Base-by-base conservation (phyloP, 495 filamentous ascomycete species). In the Penicillium egyptiacum region DNA sequence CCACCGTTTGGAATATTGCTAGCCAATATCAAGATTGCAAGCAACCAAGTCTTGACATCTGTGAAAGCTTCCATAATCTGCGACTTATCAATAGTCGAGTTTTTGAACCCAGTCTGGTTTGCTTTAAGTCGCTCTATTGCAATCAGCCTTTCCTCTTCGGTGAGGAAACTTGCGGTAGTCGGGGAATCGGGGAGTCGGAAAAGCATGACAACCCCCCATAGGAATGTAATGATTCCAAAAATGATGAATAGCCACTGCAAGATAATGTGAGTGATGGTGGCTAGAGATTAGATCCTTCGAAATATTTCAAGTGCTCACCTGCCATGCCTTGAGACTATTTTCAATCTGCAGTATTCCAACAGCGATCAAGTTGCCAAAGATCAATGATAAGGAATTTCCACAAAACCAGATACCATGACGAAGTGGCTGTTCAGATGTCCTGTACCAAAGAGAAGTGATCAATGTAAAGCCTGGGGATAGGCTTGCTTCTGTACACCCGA, bases 81-180 rank as follows among this genome's bases (percentile, higher is more conserved):
- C 8, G 75, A 64, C 51, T 63, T 72, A 39, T 82, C 78, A 49
- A 83, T 81, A 12, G 70, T 64, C 47, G 81, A 80, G 55, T 80
- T 82, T 33, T 80, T 78, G 9, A 81, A 69, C 25, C 82, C 82
- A n/a, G 79, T 78, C 50, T 83, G 71, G 44, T 85, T 83, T 5
- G 71, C 70, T 10, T 75, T 73, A 25, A 83, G 67, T 17, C 80
- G 70, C 61, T 83, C 79, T 16, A 81, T 66, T 8, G 72, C 73
- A 58, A 82, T 75, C 22, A 76, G 55, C 22, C 71, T 74, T 33
- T 82, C 77, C 19, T 73, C 63, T 6, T 75, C 65, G 1, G 61
- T 70, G 12, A 81, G 68, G 53, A 75, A 79, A n/a, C 62, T 68
- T 1, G 78, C 75, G 31, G 67, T 70, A 23, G 76, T 61, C 0